Conservation (phyloP, 441 rosid genomes). For the Kokia cookei region DNA sequence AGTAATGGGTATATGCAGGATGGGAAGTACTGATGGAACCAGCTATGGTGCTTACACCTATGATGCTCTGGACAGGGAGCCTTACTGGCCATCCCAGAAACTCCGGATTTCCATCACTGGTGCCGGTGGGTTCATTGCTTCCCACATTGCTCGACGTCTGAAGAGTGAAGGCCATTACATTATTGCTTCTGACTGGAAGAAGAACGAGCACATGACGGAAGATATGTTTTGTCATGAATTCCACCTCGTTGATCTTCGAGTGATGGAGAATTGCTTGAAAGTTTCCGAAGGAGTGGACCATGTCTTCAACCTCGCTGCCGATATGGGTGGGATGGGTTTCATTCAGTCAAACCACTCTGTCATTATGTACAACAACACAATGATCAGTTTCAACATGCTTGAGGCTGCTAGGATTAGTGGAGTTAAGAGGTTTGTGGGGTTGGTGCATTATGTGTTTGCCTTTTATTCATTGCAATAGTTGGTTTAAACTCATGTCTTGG, state of each 20-base stretch:
- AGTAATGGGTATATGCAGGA: conserved; percentile 29
- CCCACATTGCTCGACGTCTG: conserved; percentile 88
- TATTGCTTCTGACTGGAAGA: conserved; percentile 90
- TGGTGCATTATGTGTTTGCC: not conserved
- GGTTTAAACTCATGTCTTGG: not conserved
- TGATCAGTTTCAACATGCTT: conserved; percentile 98
- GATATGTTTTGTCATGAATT: conserved; percentile 96
- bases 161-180: conserved; percentile 82
- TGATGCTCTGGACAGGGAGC: conserved; percentile 75
- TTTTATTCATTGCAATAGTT: not conserved
- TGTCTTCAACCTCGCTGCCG: conserved; percentile 97
- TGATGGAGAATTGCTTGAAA: conserved; percentile 90
- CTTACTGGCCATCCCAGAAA: conserved; percentile 85
- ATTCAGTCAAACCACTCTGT: conserved; percentile 98
- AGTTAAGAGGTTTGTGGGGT: conserved; percentile 59
- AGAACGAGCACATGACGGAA: conserved; percentile 97
- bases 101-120: conserved; percentile 82
- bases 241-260: conserved; percentile 93
- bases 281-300: conserved; percentile 72
- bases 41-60: conserved; percentile 82
- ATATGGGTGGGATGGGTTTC: conserved; percentile 99
- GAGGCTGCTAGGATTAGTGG: conserved; percentile 90
- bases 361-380: conserved; percentile 92
- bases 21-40: conserved; percentile 66
- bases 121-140: conserved; percentile 99